phyloP scores from a whole-genome alignment of 1,284 basidiomycete genomes.

The Ceratobasidium papillatum region DNA sequence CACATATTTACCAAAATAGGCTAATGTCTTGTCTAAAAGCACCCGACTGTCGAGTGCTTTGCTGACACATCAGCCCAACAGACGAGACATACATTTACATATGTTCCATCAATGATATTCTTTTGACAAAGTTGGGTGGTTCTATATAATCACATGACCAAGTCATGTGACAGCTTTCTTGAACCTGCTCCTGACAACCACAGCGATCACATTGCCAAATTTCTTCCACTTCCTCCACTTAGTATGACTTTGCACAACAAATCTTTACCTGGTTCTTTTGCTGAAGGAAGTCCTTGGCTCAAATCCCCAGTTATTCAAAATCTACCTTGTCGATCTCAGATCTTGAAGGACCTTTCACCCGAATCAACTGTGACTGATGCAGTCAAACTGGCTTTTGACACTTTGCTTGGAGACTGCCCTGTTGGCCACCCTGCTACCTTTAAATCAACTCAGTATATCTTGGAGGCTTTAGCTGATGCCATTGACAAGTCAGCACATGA shows the following conservation, averaged over 20 bases:
- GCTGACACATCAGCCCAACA: neutral
- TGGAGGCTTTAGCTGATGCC: neutral
- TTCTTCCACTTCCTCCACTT: no score
- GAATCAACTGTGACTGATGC: neutral
- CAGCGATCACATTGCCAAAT: neutral
- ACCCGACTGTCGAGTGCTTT: neutral
- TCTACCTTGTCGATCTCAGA: neutral
- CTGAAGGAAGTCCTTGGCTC: neutral
- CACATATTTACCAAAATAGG: no score
- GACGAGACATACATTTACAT: no score
- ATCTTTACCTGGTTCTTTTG: neutral
- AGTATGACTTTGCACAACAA: no score
- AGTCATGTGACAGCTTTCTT: neutral
- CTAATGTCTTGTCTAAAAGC: no score
- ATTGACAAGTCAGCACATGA: neutral
- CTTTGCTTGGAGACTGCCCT: neutral
- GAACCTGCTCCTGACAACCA: neutral
- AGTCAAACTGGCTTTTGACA: neutral
- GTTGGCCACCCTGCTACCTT: neutral
- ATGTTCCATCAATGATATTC: no score
- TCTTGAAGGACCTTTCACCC: neutral
- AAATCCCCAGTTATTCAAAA: neutral
- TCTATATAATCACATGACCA: neutral
- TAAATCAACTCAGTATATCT: neutral
- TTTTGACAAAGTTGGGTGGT: no score